Conservation (phyloP, 352 stramenopile species). For the Phytophthora tubulina region DNA sequence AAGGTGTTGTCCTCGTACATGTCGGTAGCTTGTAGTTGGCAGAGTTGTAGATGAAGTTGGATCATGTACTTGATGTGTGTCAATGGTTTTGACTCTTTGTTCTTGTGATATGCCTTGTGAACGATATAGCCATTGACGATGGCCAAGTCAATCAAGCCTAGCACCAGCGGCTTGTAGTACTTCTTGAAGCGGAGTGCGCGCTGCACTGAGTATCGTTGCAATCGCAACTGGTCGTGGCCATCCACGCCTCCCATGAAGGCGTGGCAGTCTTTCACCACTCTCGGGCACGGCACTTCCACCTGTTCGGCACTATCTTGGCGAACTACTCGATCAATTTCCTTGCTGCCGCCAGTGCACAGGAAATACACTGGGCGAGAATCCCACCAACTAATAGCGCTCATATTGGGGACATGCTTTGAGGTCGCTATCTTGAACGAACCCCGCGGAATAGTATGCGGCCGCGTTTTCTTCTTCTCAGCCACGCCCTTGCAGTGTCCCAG, state of each 20-base stretch:
- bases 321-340: too few species aligned
- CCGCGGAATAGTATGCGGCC: too few species aligned
- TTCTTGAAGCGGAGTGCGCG: not conserved
- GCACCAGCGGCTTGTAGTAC: not conserved
- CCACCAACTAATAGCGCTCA: too few species aligned
- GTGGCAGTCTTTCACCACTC: not conserved
- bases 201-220: not conserved
- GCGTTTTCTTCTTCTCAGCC: too few species aligned
- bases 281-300: not conserved
- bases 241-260: not conserved
- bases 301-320: not conserved
- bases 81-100: not conserved
- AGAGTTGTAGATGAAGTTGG: not conserved
- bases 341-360: too few species aligned
- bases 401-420: too few species aligned
- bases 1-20: conserved; percentile 1
- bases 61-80: conserved; percentile 7
- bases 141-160: not conserved
- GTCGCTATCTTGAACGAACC: too few species aligned
- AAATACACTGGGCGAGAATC: too few species aligned
- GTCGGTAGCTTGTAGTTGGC: not conserved
- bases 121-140: conserved; percentile 1
- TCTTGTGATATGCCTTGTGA: conserved; percentile 3
- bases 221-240: not conserved
- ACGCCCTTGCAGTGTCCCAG: too few species aligned